Base-by-base conservation (phyloP, 148 eudicot genomes). In the Camellia sinensis region DNA sequence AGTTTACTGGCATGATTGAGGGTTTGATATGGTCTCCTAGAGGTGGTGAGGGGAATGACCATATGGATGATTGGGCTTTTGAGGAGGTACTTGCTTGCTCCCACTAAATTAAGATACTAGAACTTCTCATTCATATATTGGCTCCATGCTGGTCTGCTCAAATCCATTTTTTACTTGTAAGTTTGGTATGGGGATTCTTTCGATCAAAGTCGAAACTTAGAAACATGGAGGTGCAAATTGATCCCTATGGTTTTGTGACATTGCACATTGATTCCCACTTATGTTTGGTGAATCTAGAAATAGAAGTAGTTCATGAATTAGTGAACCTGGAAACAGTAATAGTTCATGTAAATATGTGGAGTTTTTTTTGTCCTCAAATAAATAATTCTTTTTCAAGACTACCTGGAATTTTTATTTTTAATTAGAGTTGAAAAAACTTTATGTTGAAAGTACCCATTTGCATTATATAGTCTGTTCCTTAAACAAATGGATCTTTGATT, bases 21-120 rank as follows among this genome's bases (percentile, higher is more conserved):
- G 98, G 99, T 61, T 82, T 97, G 22, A 97, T 97, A 84, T 97
- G 99, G 99, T 94, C 99, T 78, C 99, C 99, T 74, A 94, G 86
- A 87, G 78, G 83, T 74, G 89, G 90, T 29, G 91, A 97, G 70
- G 89, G 90, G 80, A 90, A 82, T 81, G 88, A 86, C 73, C 89
- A 85, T 59, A 85, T 82, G 82, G 99, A 94, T 85, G 90, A 92
- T 75, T 97, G 99, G 99, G 94, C 95, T 50, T 90, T 88, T 82
- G 99, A 97, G 84, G 99, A 97, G 85, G 99, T 88, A 82, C 75
- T 67, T 79, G 67, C 54, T 66, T 79, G 67, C 54, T 66, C 13
- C 1, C 17, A 22, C 9, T 2, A 37, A 45, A 77, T 43, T 8
- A 68, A 62, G n/a, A 72, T 18, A 10, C 59, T 52, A 43, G 22